Evolutionary conservation across 495 filamentous ascomycete genomes (phyloP), one percentile per base, ranked within the genome.

Genomic region (Lepraria neglecta): DNA sequence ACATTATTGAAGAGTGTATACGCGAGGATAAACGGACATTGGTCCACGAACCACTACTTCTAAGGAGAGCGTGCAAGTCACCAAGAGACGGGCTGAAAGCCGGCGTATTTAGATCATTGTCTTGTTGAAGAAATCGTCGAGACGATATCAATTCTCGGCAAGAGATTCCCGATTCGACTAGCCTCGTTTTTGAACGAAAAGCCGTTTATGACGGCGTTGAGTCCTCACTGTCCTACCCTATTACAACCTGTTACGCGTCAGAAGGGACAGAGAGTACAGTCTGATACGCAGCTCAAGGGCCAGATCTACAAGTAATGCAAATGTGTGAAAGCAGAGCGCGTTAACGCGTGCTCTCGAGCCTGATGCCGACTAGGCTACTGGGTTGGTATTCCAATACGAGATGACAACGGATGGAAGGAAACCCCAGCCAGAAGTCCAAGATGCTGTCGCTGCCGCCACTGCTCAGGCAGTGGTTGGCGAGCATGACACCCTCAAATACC

Each of bases 401-500:
- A 61, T 61, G 59, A 55, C 51, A 50, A 35, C 51, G 31, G 38
- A 61, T 61, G 59, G 51, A 28, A 27, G 11, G 12, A 10, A 17
- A 0, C 40, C 15, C 21, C 43, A 28, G n/a, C 38, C 40, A 56
- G 52, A 56, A n/a, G 51, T 28, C 33, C 38, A n/a, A 27, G 42
- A 38, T 2, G 3, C 12, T 21, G 21, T 19, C 30, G n/a, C 43
- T 19, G 4, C 9, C 31, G n/a, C 19, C 4, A 19, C 2, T 43
- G 40, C 30, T 46, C 24, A 48, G 35, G 12, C 58, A 27, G 46
- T 12, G 35, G 1, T 24, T 28, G 48, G 59, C 48, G 70, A 79
- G 48, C 77, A 80, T 64, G 74, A 80, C 35, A 83, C 79, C 6
- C 72, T 88, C 56, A 88, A 86, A 65, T 85, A 87, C 73, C 75